These are phyloP conservation scores for Ustilago xerochloae DNA, from an alignment of 1,284 basidiomycete genomes.

Conservation along the genomic window DNA sequence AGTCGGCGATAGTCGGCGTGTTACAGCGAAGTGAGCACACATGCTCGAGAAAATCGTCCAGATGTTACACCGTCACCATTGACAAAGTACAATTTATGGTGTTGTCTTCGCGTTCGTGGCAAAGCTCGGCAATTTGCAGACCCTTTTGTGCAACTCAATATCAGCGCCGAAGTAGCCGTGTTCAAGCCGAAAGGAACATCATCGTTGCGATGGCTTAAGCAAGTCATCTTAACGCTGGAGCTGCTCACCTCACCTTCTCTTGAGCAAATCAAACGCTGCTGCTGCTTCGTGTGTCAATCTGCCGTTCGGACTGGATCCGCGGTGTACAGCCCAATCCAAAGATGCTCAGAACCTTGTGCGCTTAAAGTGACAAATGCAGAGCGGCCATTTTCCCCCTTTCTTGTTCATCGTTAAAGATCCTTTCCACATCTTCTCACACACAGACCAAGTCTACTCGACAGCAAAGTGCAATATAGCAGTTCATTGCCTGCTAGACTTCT, in stretches of 20 bases:
- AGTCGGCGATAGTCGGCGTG: no score
- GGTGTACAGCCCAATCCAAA: constrained; percentile 2
- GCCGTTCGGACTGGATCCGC: constrained; percentile 22
- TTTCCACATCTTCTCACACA: background rate
- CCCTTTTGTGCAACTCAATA: background rate
- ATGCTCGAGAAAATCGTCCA: background rate
- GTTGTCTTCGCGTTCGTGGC: no score
- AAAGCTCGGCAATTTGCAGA: constrained; percentile 2
- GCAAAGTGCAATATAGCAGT: background rate
- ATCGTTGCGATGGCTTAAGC: background rate
- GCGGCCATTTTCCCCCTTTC: background rate
- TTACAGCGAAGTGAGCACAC: no score
- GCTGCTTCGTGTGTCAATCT: constrained; percentile 4
- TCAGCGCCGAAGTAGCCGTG: constrained; percentile 29
- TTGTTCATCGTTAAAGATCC: background rate
- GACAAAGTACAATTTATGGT: no score
- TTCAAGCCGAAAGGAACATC: background rate
- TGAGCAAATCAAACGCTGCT: background rate
- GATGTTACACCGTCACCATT: background rate
- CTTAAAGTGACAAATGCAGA: constrained; percentile 25
- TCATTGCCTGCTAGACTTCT: no score
- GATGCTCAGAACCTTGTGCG: background rate
- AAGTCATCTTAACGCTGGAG: no score
- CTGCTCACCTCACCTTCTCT: no score
- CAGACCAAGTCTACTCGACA: no score